Base-by-base conservation (phyloP, 305 asterid species). In the Fraxinus sp. region DNA sequence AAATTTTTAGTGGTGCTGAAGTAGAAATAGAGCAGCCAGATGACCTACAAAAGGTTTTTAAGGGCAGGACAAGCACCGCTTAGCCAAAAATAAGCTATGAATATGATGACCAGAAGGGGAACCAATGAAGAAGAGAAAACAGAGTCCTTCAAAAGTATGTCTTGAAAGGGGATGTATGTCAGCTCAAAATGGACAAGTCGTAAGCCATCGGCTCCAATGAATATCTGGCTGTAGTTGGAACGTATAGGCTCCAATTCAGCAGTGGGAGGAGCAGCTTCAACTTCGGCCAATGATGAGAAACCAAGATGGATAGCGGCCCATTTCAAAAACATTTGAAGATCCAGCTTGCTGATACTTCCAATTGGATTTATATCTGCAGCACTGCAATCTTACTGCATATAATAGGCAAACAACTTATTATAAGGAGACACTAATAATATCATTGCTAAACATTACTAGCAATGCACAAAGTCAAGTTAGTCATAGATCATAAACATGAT, bases 191-290 rank as follows among this genome's bases (percentile, higher is more conserved):
- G 5, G 74, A 18, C 20, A 43, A 64, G 52, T 62, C 20, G 64
- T 20, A 46, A 18, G n/a, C 49, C 46, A 75, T 26, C 55, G 3
- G 39, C 28, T 43, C 28, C n/a, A 77, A 14, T 22, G 78, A 46
- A 75, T 77, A 96, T 98, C 98, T 94, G 99, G 88, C 94, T 94
- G 88, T 96, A 96, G 85, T 93, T 64, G 35, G 97, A 85, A 37
- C 97, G 91, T 86, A 94, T 93, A 28, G 98, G 99, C 89, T 96
- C 98, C 92, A 96, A 85, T 82, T 93, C 99, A 86, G 98, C 99
- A 71, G 99, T 96, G 13, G 99, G 98, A 0, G 98, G 98, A 85
- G 98, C 99, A 86, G 98, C 95, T 90, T 96, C 99, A 80, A 96
- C 80, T 85, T 92, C 99, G 68, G 94, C 93, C 86, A 96, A 89